phyloP scores from a whole-genome alignment of 768 basidiomycete species.

The Nevesoporus exiguus region DNA sequence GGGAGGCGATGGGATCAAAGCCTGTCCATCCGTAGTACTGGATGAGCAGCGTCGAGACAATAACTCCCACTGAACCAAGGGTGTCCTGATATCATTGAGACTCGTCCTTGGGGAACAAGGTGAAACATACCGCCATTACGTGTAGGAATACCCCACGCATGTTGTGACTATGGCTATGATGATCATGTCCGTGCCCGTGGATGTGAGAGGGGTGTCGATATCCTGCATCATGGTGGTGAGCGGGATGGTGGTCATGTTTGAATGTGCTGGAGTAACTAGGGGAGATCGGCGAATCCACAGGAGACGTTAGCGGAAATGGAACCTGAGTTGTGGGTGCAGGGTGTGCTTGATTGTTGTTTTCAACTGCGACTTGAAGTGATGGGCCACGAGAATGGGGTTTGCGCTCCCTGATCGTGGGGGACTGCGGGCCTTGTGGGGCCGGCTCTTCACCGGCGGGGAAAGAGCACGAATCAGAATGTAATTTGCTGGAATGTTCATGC shows the following conservation, averaged over 20 bases:
- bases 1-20: slow-evolving; percentile 95
- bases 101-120: background rate
- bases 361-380: slow-evolving; percentile 38
- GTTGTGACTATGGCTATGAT: slow-evolving; percentile 92
- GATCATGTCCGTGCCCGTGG: slow-evolving; percentile 51
- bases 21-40: slow-evolving; percentile 98
- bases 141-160: slow-evolving; percentile 99
- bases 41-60: slow-evolving; percentile 93
- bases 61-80: slow-evolving; percentile 95
- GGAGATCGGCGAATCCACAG: slow-evolving; percentile 53
- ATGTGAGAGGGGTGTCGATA: slow-evolving; percentile 50
- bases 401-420: slow-evolving; percentile 25
- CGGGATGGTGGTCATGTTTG: slow-evolving; percentile 45
- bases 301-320: slow-evolving; percentile 28
- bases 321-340: slow-evolving; percentile 18
- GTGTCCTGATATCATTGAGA: slow-evolving; percentile 61
- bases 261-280: slow-evolving; percentile 56
- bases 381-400: slow-evolving; percentile 40
- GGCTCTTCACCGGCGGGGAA: slow-evolving; percentile 8
- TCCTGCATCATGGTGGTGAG: slow-evolving; percentile 16
- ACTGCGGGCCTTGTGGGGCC: slow-evolving; percentile 3
- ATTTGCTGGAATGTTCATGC: slow-evolving; percentile 28
- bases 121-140: slow-evolving; percentile 78
- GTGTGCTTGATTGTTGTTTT: slow-evolving; percentile 19
- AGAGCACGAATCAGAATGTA: slow-evolving; percentile 15